phyloP scores from a whole-genome alignment of 768 basidiomycete genomes.

The Gautieria morchelliformis region DNA sequence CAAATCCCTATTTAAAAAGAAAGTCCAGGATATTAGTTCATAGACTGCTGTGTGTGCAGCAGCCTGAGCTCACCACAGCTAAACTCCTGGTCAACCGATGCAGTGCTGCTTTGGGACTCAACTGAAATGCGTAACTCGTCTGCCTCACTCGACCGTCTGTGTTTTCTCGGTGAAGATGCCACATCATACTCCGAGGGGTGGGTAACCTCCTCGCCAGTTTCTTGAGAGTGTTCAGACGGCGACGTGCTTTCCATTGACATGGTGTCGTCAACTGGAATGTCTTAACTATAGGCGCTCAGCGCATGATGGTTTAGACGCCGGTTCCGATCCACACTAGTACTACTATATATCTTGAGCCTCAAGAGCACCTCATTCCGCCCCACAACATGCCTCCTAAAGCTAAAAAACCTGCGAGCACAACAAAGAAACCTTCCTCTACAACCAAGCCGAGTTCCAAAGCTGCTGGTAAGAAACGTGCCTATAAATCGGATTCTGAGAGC shows the following conservation, averaged over 20 bases:
- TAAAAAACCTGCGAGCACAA: constrained; percentile 2
- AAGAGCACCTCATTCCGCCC: not conserved
- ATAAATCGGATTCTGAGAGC: not conserved
- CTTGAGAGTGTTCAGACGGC: not conserved
- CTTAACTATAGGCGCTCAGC: too few species aligned
- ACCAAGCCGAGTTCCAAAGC: constrained; percentile 15
- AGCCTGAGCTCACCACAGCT: constrained; percentile 1
- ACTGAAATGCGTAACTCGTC: not conserved
- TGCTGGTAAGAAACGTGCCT: constrained; percentile 12
- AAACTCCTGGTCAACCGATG: constrained; percentile 6
- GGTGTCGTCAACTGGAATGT: not conserved
- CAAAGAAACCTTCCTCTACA: constrained; percentile 13
- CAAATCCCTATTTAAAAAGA: constrained; percentile 1
- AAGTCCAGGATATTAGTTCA: not conserved
- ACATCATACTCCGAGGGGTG: not conserved
- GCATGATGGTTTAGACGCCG: too few species aligned
- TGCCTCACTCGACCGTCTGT: not conserved
- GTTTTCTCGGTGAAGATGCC: not conserved
- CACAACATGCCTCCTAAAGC: constrained; percentile 2
- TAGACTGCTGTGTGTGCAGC: not conserved
- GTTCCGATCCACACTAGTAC: too few species aligned
- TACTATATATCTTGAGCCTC: too few species aligned
- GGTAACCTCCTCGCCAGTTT: not conserved
- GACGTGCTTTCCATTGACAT: not conserved
- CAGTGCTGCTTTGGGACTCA: not conserved